Conservation (phyloP, 192 early-diverging fungal species). For the Helicostylum pulchrum region DNA sequence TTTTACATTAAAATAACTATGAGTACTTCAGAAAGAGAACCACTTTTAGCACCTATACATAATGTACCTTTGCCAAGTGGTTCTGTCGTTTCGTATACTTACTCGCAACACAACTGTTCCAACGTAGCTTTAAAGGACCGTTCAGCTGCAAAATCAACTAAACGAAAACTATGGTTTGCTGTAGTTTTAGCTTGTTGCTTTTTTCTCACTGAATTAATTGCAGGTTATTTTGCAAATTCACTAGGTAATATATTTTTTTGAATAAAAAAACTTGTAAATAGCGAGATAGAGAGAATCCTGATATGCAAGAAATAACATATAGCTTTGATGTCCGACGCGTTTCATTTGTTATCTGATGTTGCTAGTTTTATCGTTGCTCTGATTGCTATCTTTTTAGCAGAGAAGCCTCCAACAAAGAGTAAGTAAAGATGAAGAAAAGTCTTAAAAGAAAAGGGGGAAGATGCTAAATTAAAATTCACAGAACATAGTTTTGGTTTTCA, state of each 20-base stretch:
- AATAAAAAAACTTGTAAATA: neutral
- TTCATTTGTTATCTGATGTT: slow-evolving; percentile 71
- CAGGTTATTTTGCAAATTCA: slow-evolving; percentile 52
- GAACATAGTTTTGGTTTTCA: slow-evolving; percentile 72
- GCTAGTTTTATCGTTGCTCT: slow-evolving; percentile 73
- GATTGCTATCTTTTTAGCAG: slow-evolving; percentile 59
- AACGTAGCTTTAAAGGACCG: slow-evolving; percentile 18
- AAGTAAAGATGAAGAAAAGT: slow-evolving; percentile 12
- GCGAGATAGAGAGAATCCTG: neutral
- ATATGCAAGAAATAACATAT: slow-evolving; percentile 19
- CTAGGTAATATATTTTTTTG: slow-evolving; percentile 33
- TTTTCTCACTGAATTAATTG: slow-evolving; percentile 62
- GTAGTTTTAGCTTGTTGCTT: slow-evolving; percentile 55
- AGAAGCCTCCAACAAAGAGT: slow-evolving; percentile 59
- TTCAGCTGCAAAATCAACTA: slow-evolving; percentile 16
- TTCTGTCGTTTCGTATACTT: slow-evolving; percentile 16
- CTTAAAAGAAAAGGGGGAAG: too few relatives aligned
- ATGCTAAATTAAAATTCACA: neutral
- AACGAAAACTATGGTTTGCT: slow-evolving; percentile 53
- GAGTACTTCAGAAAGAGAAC: slow-evolving; percentile 8
- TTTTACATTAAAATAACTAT: neutral
- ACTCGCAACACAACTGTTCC: slow-evolving; percentile 17
- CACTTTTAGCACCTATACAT: neutral
- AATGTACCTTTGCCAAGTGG: slow-evolving; percentile 9
- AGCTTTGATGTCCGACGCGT: slow-evolving; percentile 73